Percentiles rank a stretch among this genome's conserved stretches.
phyloP scores from a whole-genome alignment of 495 filamentous ascomycete genomes.

The Aspergillus incahuasiensis region DNA sequence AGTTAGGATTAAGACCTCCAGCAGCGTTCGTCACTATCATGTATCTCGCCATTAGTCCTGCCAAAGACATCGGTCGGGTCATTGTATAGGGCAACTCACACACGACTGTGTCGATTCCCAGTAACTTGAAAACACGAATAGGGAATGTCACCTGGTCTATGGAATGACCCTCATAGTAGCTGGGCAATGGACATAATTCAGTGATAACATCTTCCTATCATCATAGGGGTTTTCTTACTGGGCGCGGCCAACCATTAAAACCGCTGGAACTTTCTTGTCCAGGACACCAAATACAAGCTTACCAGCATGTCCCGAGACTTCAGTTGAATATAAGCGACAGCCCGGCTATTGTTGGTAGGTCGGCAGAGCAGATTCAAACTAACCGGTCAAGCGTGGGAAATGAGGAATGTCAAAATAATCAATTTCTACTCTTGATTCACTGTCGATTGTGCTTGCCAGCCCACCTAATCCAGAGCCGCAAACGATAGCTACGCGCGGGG shows the following conservation, averaged over 20 bases:
- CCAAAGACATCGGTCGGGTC: neutral
- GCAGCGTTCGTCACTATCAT: conserved; percentile 72
- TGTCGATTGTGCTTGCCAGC: conserved; percentile 55
- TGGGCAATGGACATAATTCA: conserved; percentile 21
- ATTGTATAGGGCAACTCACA: conserved; percentile 36
- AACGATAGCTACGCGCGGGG: conserved; percentile 62
- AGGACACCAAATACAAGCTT: conserved; percentile 69
- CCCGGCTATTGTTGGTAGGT: neutral
- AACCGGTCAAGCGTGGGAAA: conserved; percentile 64
- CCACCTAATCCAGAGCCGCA: conserved; percentile 71
- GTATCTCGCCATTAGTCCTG: conserved; percentile 39
- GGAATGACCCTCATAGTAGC: conserved; percentile 74
- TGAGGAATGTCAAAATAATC: conserved; percentile 60
- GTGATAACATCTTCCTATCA: neutral
- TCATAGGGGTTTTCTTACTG: conserved; percentile 52
- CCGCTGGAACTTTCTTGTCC: conserved; percentile 52
- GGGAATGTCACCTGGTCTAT: conserved; percentile 67
- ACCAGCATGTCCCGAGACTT: conserved; percentile 68
- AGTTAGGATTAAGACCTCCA: conserved; percentile 65
- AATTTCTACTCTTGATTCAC: conserved; percentile 50
- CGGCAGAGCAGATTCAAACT: conserved; percentile 13
- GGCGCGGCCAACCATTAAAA: conserved; percentile 68
- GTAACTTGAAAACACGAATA: conserved; percentile 62
- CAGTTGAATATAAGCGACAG: neutral
- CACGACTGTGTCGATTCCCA: conserved; percentile 62